Base-by-base conservation (phyloP, 2,329 filamentous ascomycete genomes). In the Colletotrichum neosansevieriae region DNA sequence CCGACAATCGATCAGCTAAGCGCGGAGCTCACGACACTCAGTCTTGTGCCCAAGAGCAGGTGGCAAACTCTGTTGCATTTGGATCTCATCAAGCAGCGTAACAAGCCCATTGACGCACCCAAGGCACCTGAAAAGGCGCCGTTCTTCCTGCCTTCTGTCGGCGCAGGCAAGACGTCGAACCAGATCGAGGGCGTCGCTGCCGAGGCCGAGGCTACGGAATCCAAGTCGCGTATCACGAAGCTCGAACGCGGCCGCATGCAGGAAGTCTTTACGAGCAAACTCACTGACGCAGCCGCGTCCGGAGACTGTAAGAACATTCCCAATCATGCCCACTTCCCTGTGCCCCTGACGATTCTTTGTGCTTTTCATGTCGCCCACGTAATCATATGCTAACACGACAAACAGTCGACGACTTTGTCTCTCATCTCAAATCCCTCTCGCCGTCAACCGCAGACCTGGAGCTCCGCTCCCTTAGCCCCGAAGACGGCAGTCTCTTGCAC, bases 31-130 rank as follows among this genome's bases (percentile, higher is more conserved):
- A 91, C 94, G 76, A 98, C 94, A 0, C 85, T 99, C 64, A 97
- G 93, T 78, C 80, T 98, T 58, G 91, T 98, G 4, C 97, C 96
- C 11, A 94, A 92, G 78, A 94, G 92, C 70, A 89, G 92, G 74
- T 99, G 96, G 96, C 95, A 98, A 79, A 98, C 94, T 1, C 84
- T 99, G 13, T 84, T 99, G 32, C 93, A 99, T 78, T 86, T 99
- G 2, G 96, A 99, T 76, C 83, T 94, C 29, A 97, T 99, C 77
- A 92, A 94, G 81, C 89, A 94, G 79, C 92, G 96, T 70, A 99
- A 99, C 81, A 97, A 96, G 79, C 96, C 97, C 0, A 94, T 90
- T 72, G 94, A 98, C 78, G 89, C 94, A 0, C 94, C 94, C 15
- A 98, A 98, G 81, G 88, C 90, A 6, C 96, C 96, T 0, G 93